These are phyloP conservation scores for Selenicereus undatus DNA, from an alignment of 148 eudicot genomes.

Conservation along the genomic window DNA sequence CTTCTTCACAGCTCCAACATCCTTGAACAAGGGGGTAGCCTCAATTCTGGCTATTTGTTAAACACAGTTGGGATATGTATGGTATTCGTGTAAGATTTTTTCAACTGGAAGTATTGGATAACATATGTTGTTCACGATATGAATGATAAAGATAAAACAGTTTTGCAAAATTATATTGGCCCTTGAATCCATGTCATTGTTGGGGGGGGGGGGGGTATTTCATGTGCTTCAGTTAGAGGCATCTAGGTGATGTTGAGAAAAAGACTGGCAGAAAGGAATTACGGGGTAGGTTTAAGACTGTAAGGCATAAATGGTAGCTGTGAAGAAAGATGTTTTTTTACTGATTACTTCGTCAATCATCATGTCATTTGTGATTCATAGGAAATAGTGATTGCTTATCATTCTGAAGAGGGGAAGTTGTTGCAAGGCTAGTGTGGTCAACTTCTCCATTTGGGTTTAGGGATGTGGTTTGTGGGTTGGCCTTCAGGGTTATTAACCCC, in stretches of 20 bases:
- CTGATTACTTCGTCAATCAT: not conserved
- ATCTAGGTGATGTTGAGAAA: not conserved
- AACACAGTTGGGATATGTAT: too few species aligned
- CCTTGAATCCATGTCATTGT: too few species aligned
- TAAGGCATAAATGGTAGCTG: not conserved
- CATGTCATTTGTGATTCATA: not conserved
- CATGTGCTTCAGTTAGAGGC: too few species aligned
- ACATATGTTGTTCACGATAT: too few species aligned
- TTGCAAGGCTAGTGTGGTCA: not conserved
- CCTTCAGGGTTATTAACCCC: not conserved
- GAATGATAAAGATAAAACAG: too few species aligned
- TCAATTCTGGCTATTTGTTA: too few species aligned
- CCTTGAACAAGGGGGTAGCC: too few species aligned
- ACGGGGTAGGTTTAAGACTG: not conserved
- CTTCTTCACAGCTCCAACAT: too few species aligned
- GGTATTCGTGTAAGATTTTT: too few species aligned
- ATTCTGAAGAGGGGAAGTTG: not conserved
- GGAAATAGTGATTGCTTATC: not conserved
- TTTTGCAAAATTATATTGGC: too few species aligned
- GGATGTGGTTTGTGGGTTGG: not conserved
- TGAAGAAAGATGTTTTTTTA: not conserved
- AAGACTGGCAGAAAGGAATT: not conserved
- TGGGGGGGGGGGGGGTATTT: too few species aligned
- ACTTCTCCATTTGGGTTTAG: not conserved
- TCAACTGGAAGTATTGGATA: too few species aligned